These are phyloP conservation scores for Fusarium coffeatum DNA, from an alignment of 2,329 filamentous ascomycete genomes.

Conservation along the genomic window DNA sequence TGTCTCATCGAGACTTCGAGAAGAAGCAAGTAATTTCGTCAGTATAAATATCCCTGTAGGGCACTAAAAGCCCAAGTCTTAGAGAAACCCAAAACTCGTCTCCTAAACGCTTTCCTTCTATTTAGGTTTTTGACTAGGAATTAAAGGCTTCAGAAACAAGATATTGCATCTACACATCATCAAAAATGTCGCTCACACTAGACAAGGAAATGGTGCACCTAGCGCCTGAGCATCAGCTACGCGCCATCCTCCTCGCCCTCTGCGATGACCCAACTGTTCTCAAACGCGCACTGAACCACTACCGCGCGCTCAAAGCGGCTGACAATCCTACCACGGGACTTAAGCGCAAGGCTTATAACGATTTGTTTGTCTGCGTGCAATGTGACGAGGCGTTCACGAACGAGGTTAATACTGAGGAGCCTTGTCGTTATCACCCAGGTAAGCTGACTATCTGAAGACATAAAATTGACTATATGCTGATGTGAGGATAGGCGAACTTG, in stretches of 20 bases:
- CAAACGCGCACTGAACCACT: constrained; percentile 14
- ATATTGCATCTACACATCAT: not conserved
- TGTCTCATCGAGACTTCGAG: not conserved
- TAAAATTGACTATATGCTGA: not conserved
- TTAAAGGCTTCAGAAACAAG: too few relatives aligned
- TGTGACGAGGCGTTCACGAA: constrained; percentile 19
- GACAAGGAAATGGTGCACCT: constrained; percentile 6
- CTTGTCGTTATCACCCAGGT: constrained; percentile 30
- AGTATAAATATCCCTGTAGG: not conserved
- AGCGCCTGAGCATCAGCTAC: constrained; percentile 33
- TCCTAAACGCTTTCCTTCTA: too few relatives aligned
- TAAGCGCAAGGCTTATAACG: constrained; percentile 36
- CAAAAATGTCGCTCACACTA: constrained; percentile 5
- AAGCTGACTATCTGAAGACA: not conserved
- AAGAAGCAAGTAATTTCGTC: not conserved
- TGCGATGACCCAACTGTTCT: constrained; percentile 18
- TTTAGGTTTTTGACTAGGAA: too few relatives aligned
- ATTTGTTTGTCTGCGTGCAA: constrained; percentile 32
- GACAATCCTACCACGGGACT: not conserved
- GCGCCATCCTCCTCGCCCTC: constrained; percentile 33
- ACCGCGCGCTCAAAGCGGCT: constrained; percentile 3
- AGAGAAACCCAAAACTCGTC: not conserved
- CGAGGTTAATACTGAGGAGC: constrained; percentile 21
- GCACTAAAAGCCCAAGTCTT: not conserved
- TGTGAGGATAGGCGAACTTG: not conserved